A percentile compares a stretch with the other conserved stretches of the same genome.
Evolutionary conservation across 2,329 filamentous ascomycete species (phyloP).

Genomic region (Truncatella angustata): DNA sequence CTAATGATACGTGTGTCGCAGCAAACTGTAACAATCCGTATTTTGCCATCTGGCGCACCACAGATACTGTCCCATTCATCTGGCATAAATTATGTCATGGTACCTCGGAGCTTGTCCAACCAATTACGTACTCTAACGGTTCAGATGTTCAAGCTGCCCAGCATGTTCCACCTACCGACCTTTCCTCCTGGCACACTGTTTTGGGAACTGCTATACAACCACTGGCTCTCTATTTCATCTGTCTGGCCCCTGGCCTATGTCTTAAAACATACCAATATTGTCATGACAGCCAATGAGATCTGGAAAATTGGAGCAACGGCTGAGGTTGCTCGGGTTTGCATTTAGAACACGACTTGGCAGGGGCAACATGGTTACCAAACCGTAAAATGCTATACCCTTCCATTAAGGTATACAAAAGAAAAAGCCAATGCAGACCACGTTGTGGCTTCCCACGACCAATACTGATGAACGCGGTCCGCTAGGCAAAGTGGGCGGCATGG

Average conservation of each 20-base stretch:
- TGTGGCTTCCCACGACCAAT: neutral
- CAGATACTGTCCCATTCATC: neutral
- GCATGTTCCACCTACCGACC: neutral
- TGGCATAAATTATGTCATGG: neutral
- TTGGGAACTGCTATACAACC: slow-evolving; percentile 61
- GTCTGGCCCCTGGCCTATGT: slow-evolving; percentile 47
- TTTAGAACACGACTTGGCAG: slow-evolving; percentile 82
- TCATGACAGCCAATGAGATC: slow-evolving; percentile 70
- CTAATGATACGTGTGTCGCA: too few species aligned
- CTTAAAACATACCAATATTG: slow-evolving; percentile 70
- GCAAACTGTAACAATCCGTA: neutral
- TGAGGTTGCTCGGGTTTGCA: slow-evolving; percentile 67
- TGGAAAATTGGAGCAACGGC: slow-evolving; percentile 66
- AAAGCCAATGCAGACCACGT: too few species aligned
- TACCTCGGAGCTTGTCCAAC: neutral
- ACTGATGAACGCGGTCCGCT: neutral
- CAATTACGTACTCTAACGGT: neutral
- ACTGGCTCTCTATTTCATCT: slow-evolving; percentile 53
- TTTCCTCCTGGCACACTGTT: neutral
- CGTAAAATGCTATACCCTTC: slow-evolving; percentile 7
- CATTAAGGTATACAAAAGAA: neutral
- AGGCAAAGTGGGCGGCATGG: neutral
- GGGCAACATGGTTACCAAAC: slow-evolving; percentile 68
- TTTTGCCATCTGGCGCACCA: neutral
- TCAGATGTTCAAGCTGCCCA: neutral